Conservation (phyloP, 371 early-diverging fungal genomes). For the Rhizomucor pusillus region DNA sequence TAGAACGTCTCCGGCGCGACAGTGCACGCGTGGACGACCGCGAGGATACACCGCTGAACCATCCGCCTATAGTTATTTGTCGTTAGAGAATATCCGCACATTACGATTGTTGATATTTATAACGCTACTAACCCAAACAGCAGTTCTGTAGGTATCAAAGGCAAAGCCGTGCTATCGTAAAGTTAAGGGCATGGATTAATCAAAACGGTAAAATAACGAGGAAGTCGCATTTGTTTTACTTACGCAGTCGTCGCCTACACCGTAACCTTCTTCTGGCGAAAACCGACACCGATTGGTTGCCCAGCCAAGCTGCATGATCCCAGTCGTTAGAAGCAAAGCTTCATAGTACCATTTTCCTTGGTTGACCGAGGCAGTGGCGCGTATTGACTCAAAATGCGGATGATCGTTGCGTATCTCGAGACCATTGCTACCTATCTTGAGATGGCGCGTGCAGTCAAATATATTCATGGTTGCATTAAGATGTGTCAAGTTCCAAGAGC, state of each 20-base stretch:
- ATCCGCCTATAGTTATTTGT: constrained; percentile 21
- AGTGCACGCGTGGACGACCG: constrained; percentile 22
- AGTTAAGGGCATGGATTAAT: too few relatives aligned
- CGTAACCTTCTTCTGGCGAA: constrained; percentile 64
- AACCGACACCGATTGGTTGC: constrained; percentile 60
- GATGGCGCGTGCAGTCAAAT: constrained; percentile 42
- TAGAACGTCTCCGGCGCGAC: constrained; percentile 44
- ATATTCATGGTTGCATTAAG: constrained; percentile 40
- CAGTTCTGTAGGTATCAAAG: constrained; percentile 58
- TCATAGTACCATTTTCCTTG: constrained; percentile 66
- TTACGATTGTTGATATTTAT: too few relatives aligned
- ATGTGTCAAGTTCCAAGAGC: constrained; percentile 32
- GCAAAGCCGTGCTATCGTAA: constrained; percentile 66
- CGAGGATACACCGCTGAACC: constrained; percentile 43
- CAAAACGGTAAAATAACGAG: neutral
- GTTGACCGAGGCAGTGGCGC: constrained; percentile 41
- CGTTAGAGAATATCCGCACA: too few relatives aligned
- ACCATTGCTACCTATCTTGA: constrained; percentile 43
- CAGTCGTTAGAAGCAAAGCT: constrained; percentile 48
- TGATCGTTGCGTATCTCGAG: constrained; percentile 48
- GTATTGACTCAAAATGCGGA: constrained; percentile 46
- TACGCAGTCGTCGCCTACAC: constrained; percentile 62
- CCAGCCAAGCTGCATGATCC: constrained; percentile 70
- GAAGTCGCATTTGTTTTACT: constrained; percentile 5
- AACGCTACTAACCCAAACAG: constrained; percentile 45